These are phyloP conservation scores for Pythium aphanidermatum DNA, from an alignment of 352 stramenopile species.

Conservation along the genomic window DNA sequence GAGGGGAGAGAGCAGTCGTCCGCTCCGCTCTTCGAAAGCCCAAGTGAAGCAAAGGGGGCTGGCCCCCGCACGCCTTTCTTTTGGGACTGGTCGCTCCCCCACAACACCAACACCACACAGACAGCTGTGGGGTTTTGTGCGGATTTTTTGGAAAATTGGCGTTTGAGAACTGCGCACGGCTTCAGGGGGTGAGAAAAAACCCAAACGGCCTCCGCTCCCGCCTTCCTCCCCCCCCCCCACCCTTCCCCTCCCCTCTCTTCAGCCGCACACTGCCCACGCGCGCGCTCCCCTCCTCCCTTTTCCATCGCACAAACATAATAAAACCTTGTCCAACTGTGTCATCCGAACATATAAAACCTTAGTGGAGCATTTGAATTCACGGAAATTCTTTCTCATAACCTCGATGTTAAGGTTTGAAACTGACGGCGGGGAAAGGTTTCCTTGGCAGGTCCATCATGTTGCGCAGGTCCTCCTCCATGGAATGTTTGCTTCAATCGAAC, in stretches of 20 bases:
- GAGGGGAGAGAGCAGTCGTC: constrained; percentile 7
- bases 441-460: constrained; percentile 4
- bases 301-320: too few relatives aligned
- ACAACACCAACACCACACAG: constrained; percentile 1
- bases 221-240: neutral
- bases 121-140: constrained; percentile 20
- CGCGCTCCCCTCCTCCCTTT: too few relatives aligned
- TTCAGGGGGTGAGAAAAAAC: constrained; percentile 6
- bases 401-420: constrained; percentile 10
- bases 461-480: neutral
- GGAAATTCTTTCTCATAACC: too few relatives aligned
- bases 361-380: too few relatives aligned
- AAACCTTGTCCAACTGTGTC: constrained; percentile 6
- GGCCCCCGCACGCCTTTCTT: constrained; percentile 19
- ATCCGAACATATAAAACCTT: too few relatives aligned
- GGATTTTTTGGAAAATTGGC: constrained; percentile 25
- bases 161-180: constrained; percentile 18
- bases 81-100: constrained; percentile 11
- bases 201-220: constrained; percentile 1
- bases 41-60: constrained; percentile 17
- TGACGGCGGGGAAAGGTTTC: constrained; percentile 12
- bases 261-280: too few relatives aligned
- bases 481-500: constrained; percentile 8
- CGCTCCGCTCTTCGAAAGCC: constrained; percentile 18
- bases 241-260: constrained; percentile 6